Base-by-base conservation (phyloP, 768 basidiomycete species). In the Rhodosporidiobolus sp. region DNA sequence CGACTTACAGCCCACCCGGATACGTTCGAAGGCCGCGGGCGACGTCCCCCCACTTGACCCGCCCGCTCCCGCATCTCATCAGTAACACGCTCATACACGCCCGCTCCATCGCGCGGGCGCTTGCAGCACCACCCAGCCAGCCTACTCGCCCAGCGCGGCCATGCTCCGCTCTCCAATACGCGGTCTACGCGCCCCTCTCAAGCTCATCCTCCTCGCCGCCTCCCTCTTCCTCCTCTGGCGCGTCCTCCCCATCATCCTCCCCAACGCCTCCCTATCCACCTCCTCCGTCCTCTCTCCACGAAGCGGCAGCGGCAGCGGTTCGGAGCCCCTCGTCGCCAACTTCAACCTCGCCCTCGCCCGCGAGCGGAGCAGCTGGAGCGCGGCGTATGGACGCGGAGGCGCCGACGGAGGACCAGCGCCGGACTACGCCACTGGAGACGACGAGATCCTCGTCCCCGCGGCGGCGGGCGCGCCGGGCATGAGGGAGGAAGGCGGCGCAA, bases 101-200 rank as follows among this genome's bases (percentile, higher is more conserved):
- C 38, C 14, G 14, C 38, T 43, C 7, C 8, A 14, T 14, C 38
- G 38, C 38, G 14, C 38, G n/a, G n/a, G n/a, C n/a, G n/a, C n/a
- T n/a, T n/a, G n/a, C n/a, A n/a, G n/a, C n/a, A n/a, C n/a, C n/a
- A n/a, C n/a, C n/a, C n/a, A n/a, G n/a, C n/a, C n/a, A n/a, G n/a
- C n/a, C n/a, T n/a, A n/a, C n/a, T n/a, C n/a, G n/a, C n/a, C n/a
- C n/a, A n/a, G n/a, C n/a, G n/a, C n/a, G n/a, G n/a, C n/a, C 48
- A 63, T 63, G 56, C 46, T 66, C 5, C 65, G 65, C 24, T 24
- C 55, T 8, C 57, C 60, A 4, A 9, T 48, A 22, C 65, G 65
- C 56, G 35, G 24, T 26, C 35, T 66, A 11, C 32, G 57, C 48
- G 56, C 49, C 7, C 38, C 57, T 17, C 14, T 59, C 49, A 66